Conservation (phyloP, 2,329 filamentous ascomycete species). For the Diaporthe ilicicola region DNA sequence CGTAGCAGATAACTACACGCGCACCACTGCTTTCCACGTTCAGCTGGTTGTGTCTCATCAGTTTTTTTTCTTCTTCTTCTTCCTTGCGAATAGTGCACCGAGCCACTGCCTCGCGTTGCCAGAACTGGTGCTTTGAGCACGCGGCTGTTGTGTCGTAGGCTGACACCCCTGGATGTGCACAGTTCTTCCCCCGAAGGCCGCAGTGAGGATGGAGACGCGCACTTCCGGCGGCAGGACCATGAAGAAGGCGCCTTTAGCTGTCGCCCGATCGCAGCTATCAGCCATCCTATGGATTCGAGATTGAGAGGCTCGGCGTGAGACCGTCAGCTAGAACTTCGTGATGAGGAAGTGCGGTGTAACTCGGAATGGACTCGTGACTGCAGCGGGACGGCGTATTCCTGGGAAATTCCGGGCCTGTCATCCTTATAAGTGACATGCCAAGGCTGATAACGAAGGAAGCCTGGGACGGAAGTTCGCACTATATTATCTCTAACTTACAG, state of each 20-base stretch:
- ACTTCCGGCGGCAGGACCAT: background rate
- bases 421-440: too few relatives aligned
- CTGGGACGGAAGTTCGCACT: background rate
- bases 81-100: background rate
- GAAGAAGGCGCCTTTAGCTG: background rate
- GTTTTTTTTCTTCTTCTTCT: background rate
- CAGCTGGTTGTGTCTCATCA: background rate
- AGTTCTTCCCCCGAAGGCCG: background rate
- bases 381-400: too few relatives aligned
- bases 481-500: too few relatives aligned
- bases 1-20: background rate
- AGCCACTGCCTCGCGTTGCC: background rate
- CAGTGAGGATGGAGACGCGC: background rate
- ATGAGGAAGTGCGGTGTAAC: background rate
- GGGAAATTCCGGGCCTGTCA: too few relatives aligned
- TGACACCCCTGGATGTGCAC: background rate
- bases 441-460: too few relatives aligned
- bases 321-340: background rate
- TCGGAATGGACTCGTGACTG: background rate
- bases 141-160: background rate
- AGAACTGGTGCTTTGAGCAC: background rate
- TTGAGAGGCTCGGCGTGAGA: background rate
- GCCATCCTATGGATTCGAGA: background rate
- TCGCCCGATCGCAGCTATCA: background rate
- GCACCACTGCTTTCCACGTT: background rate